Evolutionary conservation across 495 filamentous ascomycete genomes (phyloP).

Genomic region (Venustampulla echinocandica): DNA sequence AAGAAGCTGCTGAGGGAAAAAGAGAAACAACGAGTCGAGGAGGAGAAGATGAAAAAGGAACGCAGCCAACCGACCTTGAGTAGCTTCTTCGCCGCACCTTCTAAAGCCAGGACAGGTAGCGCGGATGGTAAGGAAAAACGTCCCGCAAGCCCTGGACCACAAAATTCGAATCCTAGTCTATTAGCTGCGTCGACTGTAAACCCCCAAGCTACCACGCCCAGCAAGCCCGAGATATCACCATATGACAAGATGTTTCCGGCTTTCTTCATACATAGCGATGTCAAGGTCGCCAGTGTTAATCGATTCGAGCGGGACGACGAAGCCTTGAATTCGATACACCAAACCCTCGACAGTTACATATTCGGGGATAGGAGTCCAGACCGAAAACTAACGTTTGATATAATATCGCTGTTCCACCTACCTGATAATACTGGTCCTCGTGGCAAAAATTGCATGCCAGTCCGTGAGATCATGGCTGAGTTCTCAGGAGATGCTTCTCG

Average conservation of each 20-base stretch:
- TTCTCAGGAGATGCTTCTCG: constrained; percentile 25
- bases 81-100: constrained; percentile 37
- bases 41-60: constrained; percentile 55
- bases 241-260: constrained; percentile 69
- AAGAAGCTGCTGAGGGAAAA: constrained; percentile 35
- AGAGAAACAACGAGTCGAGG: constrained; percentile 28
- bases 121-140: constrained; percentile 23
- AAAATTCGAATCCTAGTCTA: constrained; percentile 13
- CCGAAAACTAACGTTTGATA: constrained; percentile 36
- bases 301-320: constrained; percentile 46
- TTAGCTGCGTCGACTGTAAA: constrained; percentile 15
- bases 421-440: constrained; percentile 40
- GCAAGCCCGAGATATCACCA: constrained; percentile 37
- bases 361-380: constrained; percentile 27
- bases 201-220: constrained; percentile 5
- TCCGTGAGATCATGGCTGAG: constrained; percentile 57
- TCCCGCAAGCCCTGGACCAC: constrained; percentile 17
- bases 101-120: constrained; percentile 24
- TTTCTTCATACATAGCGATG: constrained; percentile 65
- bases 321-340: constrained; percentile 42
- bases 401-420: constrained; percentile 51
- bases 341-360: constrained; percentile 37
- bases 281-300: constrained; percentile 45
- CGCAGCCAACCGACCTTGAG: constrained; percentile 41
- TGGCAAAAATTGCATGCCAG: constrained; percentile 42